Evolutionary conservation across 2,329 filamentous ascomycete species (phyloP).

Genomic region (Aspergillus jensenii): DNA sequence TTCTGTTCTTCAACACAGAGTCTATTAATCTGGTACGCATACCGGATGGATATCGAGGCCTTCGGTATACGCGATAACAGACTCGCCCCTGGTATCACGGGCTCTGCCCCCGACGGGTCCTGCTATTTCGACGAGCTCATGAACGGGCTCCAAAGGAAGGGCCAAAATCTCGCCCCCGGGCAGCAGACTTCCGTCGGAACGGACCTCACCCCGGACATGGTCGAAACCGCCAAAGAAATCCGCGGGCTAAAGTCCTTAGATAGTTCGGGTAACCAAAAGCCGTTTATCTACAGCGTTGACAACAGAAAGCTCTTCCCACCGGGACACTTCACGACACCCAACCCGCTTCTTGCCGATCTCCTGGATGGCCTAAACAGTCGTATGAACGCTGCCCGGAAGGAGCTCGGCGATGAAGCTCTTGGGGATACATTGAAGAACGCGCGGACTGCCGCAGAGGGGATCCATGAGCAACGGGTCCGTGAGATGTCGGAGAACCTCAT

Average conservation of each 20-base stretch:
- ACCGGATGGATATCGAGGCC: neutral
- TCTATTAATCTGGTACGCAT: neutral
- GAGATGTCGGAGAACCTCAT: neutral
- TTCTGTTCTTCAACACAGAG: neutral
- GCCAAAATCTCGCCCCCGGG: neutral
- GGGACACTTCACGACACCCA: neutral
- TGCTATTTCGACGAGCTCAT: constrained; percentile 3
- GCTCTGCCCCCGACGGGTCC: neutral
- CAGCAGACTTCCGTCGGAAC: neutral
- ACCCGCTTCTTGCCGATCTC: neutral
- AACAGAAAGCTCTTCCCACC: neutral
- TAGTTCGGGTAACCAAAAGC: too few relatives aligned
- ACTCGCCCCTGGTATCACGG: neutral
- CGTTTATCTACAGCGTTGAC: neutral
- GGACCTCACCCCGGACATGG: neutral
- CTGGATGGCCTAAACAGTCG: neutral
- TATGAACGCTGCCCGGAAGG: neutral
- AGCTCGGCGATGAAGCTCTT: neutral
- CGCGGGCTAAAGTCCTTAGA: neutral
- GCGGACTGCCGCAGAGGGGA: neutral
- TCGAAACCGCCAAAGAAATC: neutral
- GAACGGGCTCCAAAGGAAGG: neutral
- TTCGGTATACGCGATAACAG: neutral
- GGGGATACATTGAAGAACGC: neutral
- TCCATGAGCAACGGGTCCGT: neutral